These are phyloP conservation scores for Cercospora sp. DNA, from an alignment of 2,329 filamentous ascomycete species.

Conservation along the genomic window DNA sequence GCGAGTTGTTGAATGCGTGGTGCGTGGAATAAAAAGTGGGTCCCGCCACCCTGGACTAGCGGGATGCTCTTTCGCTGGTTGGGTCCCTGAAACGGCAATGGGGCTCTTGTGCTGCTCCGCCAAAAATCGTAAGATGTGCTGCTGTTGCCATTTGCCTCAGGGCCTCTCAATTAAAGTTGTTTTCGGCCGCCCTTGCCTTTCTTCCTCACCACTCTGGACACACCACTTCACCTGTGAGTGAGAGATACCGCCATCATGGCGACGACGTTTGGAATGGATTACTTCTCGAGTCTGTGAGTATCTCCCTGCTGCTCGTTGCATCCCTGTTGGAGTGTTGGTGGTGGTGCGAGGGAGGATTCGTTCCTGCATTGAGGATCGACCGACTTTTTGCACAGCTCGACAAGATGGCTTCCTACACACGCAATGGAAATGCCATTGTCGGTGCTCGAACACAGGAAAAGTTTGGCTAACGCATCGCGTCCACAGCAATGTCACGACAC, in stretches of 20 bases:
- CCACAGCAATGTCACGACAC: conserved; percentile 37
- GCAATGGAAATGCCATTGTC: not conserved
- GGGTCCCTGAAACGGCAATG: conserved; percentile 1
- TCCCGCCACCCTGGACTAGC: not conserved
- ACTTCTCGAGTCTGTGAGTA: conserved; percentile 26
- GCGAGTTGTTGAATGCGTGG: not conserved
- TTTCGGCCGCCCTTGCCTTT: not conserved
- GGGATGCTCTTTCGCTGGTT: not conserved
- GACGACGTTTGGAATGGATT: conserved; percentile 32
- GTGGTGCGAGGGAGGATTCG: not conserved
- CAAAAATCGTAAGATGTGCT: conserved; percentile 11
- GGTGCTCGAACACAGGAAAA: not conserved
- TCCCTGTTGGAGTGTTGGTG: not conserved
- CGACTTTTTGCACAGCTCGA: not conserved
- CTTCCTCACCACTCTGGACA: not conserved
- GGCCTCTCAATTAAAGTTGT: not conserved
- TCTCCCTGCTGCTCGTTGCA: conserved; percentile 1
- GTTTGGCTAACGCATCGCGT: conserved; percentile 8
- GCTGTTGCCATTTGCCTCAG: conserved; percentile 4
- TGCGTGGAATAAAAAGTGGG: not conserved
- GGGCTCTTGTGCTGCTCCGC: not conserved
- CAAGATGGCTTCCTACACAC: not conserved
- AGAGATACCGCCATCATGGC: conserved; percentile 22
- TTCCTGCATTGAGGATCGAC: conserved; percentile 12
- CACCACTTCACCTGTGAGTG: not conserved